Evolutionary conservation across 331 rosid species (phyloP).

Genomic region (Stylosanthes scabra): DNA sequence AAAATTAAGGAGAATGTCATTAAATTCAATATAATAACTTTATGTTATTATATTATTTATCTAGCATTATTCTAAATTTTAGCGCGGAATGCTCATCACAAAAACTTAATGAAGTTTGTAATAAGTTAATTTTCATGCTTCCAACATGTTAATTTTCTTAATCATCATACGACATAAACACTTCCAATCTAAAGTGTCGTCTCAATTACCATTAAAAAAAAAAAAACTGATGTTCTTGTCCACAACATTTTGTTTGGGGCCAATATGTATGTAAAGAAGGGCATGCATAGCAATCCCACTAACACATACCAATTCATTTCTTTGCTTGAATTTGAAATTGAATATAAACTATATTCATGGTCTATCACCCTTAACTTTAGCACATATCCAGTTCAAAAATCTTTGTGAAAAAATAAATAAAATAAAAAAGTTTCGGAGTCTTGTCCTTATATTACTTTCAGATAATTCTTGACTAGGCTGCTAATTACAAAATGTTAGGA

Average conservation of each 20-base stretch:
- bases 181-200: neutral
- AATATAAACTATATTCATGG: neutral
- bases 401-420: neutral
- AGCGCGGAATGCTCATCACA: too few species aligned
- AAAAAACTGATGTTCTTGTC: neutral
- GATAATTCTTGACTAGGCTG: neutral
- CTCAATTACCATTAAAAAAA: neutral
- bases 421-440: neutral
- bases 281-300: neutral
- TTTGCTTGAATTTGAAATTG: neutral
- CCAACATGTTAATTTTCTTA: too few species aligned
- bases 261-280: neutral
- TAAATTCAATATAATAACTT: too few species aligned
- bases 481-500: neutral
- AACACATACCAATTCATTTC: neutral
- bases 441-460: neutral
- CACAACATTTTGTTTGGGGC: neutral
- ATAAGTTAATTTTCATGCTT: too few species aligned
- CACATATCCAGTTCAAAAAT: neutral
- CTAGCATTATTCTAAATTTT: too few species aligned
- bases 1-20: too few species aligned
- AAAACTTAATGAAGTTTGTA: too few species aligned
- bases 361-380: neutral
- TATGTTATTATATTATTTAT: too few species aligned
- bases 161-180: too few species aligned